phyloP scores from a whole-genome alignment of 2,329 filamentous ascomycete species.

The Westerdykella aurantiaca region DNA sequence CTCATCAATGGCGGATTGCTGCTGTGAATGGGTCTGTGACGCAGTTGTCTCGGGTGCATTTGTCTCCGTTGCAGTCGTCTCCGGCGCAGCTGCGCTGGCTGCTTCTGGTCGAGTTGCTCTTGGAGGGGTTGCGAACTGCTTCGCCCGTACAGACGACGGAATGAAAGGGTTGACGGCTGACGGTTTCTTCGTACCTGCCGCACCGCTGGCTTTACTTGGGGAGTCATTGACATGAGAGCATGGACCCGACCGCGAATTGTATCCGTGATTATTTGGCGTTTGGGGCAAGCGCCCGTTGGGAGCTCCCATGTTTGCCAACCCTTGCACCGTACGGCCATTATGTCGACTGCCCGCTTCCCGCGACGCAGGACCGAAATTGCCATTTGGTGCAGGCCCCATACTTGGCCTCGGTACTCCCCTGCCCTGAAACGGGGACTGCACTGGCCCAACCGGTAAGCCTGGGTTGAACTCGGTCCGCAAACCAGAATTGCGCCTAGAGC shows the following conservation, averaged over 20 bases:
- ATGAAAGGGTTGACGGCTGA: constrained; percentile 30
- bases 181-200: constrained; percentile 16
- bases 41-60: background rate
- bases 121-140: constrained; percentile 19
- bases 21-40: constrained; percentile 1
- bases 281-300: constrained; percentile 20
- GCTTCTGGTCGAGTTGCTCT: background rate
- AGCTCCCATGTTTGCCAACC: constrained; percentile 16
- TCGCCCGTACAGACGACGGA: constrained; percentile 33
- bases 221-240: constrained; percentile 13
- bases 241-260: constrained; percentile 21
- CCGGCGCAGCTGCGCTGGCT: no score
- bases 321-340: background rate
- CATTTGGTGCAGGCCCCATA: constrained; percentile 21
- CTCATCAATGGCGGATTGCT: constrained; percentile 29
- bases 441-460: constrained; percentile 23
- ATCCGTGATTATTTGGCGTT: constrained; percentile 18
- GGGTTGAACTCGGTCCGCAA: constrained; percentile 41
- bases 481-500: constrained; percentile 37
- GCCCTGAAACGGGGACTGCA: constrained; percentile 1
- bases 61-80: constrained; percentile 6
- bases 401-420: background rate
- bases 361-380: constrained; percentile 10
- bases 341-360: background rate
- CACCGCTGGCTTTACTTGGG: constrained; percentile 8